These are phyloP conservation scores for Xylaria hypoxylon DNA, from an alignment of 2,329 filamentous ascomycete genomes.

Conservation along the genomic window DNA sequence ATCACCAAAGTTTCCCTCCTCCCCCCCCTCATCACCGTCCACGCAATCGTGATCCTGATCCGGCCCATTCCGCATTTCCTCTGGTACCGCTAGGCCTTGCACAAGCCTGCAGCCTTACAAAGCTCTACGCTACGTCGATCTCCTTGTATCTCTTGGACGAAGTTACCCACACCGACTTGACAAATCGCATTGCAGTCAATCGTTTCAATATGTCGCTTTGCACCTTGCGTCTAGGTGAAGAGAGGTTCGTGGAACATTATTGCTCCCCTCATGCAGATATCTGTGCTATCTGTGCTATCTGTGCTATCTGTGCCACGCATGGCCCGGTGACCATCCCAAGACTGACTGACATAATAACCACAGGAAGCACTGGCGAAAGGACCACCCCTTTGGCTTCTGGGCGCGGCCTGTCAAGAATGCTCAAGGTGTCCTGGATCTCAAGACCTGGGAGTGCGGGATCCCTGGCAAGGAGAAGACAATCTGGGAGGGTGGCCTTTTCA, in stretches of 20 bases:
- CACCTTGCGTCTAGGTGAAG: slow-evolving; percentile 87
- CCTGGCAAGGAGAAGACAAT: slow-evolving; percentile 97
- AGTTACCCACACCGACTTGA: neutral
- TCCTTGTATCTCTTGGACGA: slow-evolving; percentile 1
- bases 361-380: slow-evolving; percentile 95
- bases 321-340: neutral
- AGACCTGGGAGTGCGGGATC: slow-evolving; percentile 96
- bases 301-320: neutral
- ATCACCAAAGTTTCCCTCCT: neutral
- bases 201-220: slow-evolving; percentile 79
- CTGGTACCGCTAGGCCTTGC: neutral
- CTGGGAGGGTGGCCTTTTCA: slow-evolving; percentile 98
- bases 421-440: slow-evolving; percentile 87
- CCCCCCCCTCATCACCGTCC: no score
- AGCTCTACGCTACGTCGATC: neutral
- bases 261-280: neutral
- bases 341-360: slow-evolving; percentile 35
- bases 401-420: slow-evolving; percentile 85
- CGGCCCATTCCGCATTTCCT: neutral
- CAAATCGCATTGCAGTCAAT: neutral
- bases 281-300: no score
- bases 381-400: slow-evolving; percentile 98
- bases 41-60: neutral
- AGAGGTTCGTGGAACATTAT: slow-evolving; percentile 70
- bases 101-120: slow-evolving; percentile 33